Conservation (phyloP, 352 stramenopile species). For the Globisporangium emineosum region DNA sequence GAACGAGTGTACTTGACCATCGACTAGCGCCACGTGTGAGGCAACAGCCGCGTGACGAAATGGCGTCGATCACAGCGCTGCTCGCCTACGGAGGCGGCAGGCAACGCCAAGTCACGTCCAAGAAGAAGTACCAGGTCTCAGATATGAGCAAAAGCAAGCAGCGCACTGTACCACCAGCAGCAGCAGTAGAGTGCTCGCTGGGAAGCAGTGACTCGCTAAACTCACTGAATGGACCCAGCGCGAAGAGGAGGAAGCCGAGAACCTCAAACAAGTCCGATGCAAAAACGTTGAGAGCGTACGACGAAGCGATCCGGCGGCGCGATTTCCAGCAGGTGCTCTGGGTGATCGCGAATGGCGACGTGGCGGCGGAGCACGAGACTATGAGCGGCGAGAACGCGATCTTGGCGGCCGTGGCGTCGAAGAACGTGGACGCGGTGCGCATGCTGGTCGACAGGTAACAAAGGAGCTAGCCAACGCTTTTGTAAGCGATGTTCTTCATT, state of each 20-base stretch:
- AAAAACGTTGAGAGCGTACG: conserved; percentile 24
- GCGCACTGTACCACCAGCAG: too few relatives aligned
- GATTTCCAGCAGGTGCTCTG: conserved; percentile 66
- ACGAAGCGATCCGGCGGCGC: conserved; percentile 48
- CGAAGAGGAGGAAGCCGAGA: neutral
- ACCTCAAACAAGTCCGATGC: conserved; percentile 5
- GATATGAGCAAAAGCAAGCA: neutral
- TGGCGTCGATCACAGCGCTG: conserved; percentile 10
- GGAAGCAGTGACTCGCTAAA: neutral
- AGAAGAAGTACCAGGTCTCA: conserved; percentile 10
- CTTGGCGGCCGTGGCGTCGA: conserved; percentile 49
- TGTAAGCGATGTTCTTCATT: neutral
- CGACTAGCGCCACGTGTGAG: too few relatives aligned
- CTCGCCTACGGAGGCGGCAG: conserved; percentile 14
- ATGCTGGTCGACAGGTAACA: conserved; percentile 48
- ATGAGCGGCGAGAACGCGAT: conserved; percentile 53
- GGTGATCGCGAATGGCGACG: conserved; percentile 62
- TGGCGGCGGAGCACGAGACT: conserved; percentile 50
- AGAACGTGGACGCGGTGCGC: conserved; percentile 35
- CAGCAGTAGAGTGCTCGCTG: neutral
- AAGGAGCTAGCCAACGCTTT: neutral
- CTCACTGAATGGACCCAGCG: neutral
- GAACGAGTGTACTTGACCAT: neutral
- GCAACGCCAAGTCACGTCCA: neutral
- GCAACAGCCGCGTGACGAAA: neutral